Percentiles rank a stretch among this genome's conserved stretches.
Evolutionary conservation across 2,329 filamentous ascomycete genomes (phyloP).

Genomic region (Dactylellina drechsleri): DNA sequence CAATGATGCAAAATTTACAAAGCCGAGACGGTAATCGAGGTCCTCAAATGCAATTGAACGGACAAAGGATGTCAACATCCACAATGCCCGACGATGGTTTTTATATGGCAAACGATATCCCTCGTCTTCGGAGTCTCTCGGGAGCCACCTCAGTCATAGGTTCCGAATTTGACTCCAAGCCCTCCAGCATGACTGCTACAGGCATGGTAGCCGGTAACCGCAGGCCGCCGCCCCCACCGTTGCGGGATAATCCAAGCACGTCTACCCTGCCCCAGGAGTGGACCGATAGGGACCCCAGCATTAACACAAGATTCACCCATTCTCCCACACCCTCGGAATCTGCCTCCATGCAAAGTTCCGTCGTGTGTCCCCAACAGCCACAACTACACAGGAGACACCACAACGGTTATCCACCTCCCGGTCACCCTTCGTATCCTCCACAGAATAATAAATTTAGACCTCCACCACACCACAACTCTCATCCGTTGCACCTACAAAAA

Average conservation of each 20-base stretch:
- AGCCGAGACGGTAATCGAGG: not conserved
- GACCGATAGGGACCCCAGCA: constrained; percentile 53
- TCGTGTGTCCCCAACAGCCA: constrained; percentile 54
- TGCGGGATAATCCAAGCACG: constrained; percentile 54
- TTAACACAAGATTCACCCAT: constrained; percentile 54
- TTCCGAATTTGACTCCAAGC: constrained; percentile 51
- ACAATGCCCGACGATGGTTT: constrained; percentile 37
- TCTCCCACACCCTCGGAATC: constrained; percentile 54
- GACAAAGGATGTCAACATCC: constrained; percentile 43
- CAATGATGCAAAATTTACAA: not conserved
- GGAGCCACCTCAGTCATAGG: constrained; percentile 22
- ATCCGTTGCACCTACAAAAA: constrained; percentile 44
- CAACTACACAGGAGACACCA: constrained; percentile 47
- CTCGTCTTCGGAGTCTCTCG: constrained; percentile 28
- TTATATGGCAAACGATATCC: constrained; percentile 17
- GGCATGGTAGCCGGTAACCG: constrained; percentile 31
- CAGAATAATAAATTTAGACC: constrained; percentile 37
- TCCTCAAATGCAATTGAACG: constrained; percentile 48
- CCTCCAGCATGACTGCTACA: constrained; percentile 49
- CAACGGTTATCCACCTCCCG: constrained; percentile 28
- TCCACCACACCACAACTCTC: constrained; percentile 20
- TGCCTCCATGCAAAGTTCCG: constrained; percentile 54
- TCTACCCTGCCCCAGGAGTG: constrained; percentile 54
- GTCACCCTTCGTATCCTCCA: not conserved
- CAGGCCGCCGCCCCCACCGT: constrained; percentile 49